Percentiles rank a stretch among this genome's conserved stretches.
Evolutionary conservation across 441 rosid genomes (phyloP).

Genomic region (Euphorbia schlechtendalii): DNA sequence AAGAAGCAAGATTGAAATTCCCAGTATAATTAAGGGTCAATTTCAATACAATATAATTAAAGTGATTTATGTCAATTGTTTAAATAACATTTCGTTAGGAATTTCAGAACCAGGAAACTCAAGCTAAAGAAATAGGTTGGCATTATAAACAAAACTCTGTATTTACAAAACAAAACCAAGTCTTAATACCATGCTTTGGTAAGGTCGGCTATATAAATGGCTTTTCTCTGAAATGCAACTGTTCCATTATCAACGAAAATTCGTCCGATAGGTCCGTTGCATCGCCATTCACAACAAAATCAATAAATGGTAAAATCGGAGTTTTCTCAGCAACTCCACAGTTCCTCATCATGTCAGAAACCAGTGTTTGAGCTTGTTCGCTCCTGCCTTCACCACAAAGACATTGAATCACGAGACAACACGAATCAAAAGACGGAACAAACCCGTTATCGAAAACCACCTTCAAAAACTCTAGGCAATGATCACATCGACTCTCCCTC

Average conservation of each 20-base stretch:
- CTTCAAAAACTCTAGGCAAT: slow-evolving; percentile 29
- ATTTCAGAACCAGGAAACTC: no score
- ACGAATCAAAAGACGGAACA: slow-evolving; percentile 33
- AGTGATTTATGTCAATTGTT: no score
- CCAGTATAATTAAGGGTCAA: no score
- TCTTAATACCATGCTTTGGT: no score
- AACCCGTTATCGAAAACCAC: slow-evolving; percentile 25
- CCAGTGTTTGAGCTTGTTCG: slow-evolving; percentile 24
- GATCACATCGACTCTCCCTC: slow-evolving; percentile 19
- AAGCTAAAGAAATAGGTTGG: no score
- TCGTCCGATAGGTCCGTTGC: slow-evolving; percentile 13
- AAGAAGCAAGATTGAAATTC: no score
- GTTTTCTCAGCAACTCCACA: slow-evolving; percentile 24
- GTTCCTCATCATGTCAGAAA: slow-evolving; percentile 30
- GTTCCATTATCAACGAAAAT: not conserved
- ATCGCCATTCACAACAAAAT: slow-evolving; percentile 29
- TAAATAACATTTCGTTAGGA: no score
- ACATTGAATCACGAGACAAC: slow-evolving; percentile 31
- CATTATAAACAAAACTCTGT: no score
- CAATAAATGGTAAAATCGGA: slow-evolving; percentile 26
- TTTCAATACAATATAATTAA: no score
- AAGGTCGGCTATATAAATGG: not conserved
- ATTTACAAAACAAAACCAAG: no score
- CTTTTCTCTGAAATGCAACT: slow-evolving; percentile 1
- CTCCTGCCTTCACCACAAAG: slow-evolving; percentile 28